Conservation (phyloP, 2,329 filamentous ascomycete species). For the Thelonectria blattea region DNA sequence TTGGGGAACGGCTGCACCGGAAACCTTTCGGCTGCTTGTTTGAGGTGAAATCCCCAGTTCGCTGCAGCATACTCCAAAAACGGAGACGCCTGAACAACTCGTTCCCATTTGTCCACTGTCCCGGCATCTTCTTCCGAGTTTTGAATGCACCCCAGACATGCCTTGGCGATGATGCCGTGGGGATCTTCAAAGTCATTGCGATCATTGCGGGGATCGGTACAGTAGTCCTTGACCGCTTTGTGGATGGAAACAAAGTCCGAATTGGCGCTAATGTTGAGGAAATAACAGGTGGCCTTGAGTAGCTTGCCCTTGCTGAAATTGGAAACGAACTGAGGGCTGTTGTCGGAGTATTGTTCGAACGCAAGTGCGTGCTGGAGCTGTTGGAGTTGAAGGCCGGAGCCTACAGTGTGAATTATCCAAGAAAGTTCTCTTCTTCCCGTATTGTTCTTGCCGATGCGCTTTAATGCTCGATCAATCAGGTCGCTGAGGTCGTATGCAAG, state of each 20-base stretch:
- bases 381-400: neutral
- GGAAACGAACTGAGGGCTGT: neutral
- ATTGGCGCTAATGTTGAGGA: neutral
- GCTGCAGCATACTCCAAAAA: conserved; percentile 2
- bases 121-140: neutral
- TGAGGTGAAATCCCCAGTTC: conserved; percentile 6
- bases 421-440: neutral
- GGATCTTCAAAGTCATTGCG: neutral
- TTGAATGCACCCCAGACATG: neutral
- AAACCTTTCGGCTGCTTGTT: neutral
- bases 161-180: neutral
- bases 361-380: conserved; percentile 5
- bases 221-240: conserved; percentile 8
- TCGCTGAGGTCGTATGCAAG: neutral
- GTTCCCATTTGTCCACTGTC: neutral
- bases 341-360: neutral
- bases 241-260: neutral
- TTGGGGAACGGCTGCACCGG: neutral
- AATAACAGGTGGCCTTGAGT: conserved; percentile 1
- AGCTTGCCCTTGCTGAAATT: neutral
- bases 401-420: neutral
- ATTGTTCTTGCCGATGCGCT: neutral
- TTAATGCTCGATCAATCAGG: neutral
- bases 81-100: neutral
- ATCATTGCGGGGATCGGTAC: neutral